Evolutionary conservation across 202 grass and related monocot species (phyloP).

Genomic region (Carex sylvatica): DNA sequence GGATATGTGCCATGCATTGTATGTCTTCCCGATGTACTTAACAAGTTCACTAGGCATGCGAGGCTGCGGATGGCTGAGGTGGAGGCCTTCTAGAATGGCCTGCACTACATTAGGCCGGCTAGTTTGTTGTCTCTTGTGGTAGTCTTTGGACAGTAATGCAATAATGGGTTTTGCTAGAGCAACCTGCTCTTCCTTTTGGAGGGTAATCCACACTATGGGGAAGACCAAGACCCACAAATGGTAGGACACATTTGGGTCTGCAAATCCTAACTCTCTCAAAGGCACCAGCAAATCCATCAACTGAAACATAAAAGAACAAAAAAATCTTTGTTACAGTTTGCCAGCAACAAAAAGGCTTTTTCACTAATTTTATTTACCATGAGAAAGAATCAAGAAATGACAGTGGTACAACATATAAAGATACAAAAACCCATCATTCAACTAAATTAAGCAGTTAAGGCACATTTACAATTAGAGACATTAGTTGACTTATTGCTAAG

Average conservation of each 20-base stretch:
- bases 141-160: constrained; percentile 88
- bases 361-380: neutral
- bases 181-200: constrained; percentile 96
- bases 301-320: constrained; percentile 39
- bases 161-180: constrained; percentile 93
- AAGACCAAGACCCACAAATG: constrained; percentile 99
- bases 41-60: constrained; percentile 99
- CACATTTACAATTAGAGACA: neutral
- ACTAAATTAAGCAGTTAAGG: neutral
- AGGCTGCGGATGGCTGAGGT: constrained; percentile 97
- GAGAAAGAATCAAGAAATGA: neutral
- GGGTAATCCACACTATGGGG: constrained; percentile 98
- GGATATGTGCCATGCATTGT: constrained; percentile 90
- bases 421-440: neutral
- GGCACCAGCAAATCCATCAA: constrained; percentile 87
- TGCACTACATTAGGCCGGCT: constrained; percentile 94
- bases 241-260: constrained; percentile 89
- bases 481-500: neutral
- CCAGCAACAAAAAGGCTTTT: neutral
- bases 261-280: constrained; percentile 88
- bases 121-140: constrained; percentile 93
- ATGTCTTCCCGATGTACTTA: constrained; percentile 99
- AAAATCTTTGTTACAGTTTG: neutral
- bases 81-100: constrained; percentile 98
- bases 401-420: neutral